Percentiles rank a stretch among this genome's conserved stretches.
phyloP scores from a whole-genome alignment of 163 green algal genomes.

The Trebouxiophyceae sp. region DNA sequence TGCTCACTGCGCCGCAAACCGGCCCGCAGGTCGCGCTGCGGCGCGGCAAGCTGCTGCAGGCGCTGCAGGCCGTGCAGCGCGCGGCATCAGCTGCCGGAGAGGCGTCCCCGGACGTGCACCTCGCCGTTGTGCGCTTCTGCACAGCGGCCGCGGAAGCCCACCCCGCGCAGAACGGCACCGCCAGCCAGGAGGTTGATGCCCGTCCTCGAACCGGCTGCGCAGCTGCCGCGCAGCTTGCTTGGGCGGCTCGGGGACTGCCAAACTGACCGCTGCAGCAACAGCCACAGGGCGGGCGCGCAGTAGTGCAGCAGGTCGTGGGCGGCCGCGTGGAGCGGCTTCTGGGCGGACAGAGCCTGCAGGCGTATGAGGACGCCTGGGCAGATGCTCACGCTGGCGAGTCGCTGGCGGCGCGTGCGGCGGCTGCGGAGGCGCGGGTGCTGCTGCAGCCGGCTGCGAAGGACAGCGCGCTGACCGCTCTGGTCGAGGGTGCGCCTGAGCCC shows the following conservation, averaged over 20 bases:
- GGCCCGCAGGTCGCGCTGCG: constrained; percentile 32
- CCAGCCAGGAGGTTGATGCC: background rate
- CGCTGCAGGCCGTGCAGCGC: constrained; percentile 51
- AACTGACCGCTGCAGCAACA: constrained; percentile 1
- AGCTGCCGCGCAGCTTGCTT: too few relatives aligned
- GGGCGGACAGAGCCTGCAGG: constrained; percentile 6
- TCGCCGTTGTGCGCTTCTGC: constrained; percentile 26
- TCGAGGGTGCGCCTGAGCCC: background rate
- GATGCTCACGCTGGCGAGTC: constrained; percentile 13
- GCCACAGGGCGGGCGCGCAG: background rate
- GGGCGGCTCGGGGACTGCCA: too few relatives aligned
- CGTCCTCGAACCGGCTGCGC: background rate
- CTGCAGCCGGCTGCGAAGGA: constrained; percentile 15
- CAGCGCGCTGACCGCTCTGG: background rate
- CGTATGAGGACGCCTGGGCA: constrained; percentile 26
- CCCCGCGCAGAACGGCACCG: background rate
- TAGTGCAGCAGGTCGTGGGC: constrained; percentile 28
- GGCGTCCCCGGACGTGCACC: constrained; percentile 51
- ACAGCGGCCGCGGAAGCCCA: background rate
- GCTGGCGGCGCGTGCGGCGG: constrained; percentile 28
- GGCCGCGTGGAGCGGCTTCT: constrained; percentile 34
- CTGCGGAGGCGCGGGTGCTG: constrained; percentile 28
- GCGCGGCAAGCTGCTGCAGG: constrained; percentile 49
- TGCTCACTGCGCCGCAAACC: background rate
- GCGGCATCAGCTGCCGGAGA: constrained; percentile 36